Conservation (phyloP, 441 rosid species). For the Arabidopsis hybrid region DNA sequence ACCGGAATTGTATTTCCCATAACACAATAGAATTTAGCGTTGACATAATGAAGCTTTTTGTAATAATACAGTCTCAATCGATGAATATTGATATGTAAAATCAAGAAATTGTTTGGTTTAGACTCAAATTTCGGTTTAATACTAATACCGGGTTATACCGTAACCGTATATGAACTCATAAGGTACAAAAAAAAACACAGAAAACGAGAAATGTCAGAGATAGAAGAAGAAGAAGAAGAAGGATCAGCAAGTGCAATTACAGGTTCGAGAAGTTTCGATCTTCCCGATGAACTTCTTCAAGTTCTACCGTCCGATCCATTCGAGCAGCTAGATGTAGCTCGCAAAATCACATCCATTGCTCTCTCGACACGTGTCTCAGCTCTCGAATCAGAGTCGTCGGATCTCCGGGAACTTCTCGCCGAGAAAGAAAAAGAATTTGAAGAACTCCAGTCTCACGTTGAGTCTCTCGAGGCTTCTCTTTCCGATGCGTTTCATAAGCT, state of each 20-base stretch:
- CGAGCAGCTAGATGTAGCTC: slow-evolving; percentile 87
- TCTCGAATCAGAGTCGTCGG: slow-evolving; percentile 79
- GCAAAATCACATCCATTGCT: slow-evolving; percentile 94
- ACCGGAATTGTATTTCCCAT: neutral
- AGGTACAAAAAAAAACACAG: slow-evolving; percentile 12
- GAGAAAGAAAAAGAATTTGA: slow-evolving; percentile 68
- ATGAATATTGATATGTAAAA: neutral
- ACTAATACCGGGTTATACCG: slow-evolving; percentile 1
- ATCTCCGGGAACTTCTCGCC: slow-evolving; percentile 58
- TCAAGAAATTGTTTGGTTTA: neutral
- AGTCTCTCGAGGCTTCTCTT: slow-evolving; percentile 68
- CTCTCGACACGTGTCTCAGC: slow-evolving; percentile 82
- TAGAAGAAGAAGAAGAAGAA: slow-evolving; percentile 43
- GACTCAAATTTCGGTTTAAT: neutral
- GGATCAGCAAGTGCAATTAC: slow-evolving; percentile 45
- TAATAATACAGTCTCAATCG: neutral
- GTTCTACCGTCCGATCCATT: slow-evolving; percentile 87
- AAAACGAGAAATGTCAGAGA: slow-evolving; percentile 21
- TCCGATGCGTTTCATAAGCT: slow-evolving; percentile 69
- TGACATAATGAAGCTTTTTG: neutral
- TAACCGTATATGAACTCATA: slow-evolving; percentile 2
- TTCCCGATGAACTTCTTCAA: slow-evolving; percentile 73
- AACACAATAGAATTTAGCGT: neutral
- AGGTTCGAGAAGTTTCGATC: slow-evolving; percentile 62
- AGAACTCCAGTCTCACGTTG: slow-evolving; percentile 67